Evolutionary conservation across 2,329 filamentous ascomycete genomes (phyloP).

Genomic region (Plenodomus lindquistii): DNA sequence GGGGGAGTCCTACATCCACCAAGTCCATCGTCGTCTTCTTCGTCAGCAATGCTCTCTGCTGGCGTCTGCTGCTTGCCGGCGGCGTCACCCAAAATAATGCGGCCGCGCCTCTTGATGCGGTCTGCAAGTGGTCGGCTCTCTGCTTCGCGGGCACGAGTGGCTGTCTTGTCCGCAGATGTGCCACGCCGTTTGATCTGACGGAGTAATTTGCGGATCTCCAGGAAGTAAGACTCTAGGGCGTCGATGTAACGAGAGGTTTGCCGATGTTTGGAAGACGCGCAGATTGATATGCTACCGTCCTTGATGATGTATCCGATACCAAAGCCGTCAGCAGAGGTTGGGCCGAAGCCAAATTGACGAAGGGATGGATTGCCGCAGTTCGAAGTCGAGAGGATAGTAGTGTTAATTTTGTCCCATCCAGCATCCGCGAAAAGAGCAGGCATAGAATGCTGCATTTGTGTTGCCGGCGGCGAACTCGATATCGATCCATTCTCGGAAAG

Average conservation of each 20-base stretch:
- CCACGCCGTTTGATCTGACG: constrained; percentile 66
- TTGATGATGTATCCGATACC: constrained; percentile 99
- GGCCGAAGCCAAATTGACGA: constrained; percentile 94
- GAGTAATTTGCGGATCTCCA: constrained; percentile 86
- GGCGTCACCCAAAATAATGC: constrained; percentile 67
- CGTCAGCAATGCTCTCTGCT: constrained; percentile 70
- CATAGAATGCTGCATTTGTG: constrained; percentile 53
- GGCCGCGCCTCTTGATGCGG: constrained; percentile 71
- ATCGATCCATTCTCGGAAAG: constrained; percentile 55
- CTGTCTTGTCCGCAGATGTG: constrained; percentile 56
- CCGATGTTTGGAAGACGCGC: constrained; percentile 88
- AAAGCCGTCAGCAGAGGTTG: constrained; percentile 90
- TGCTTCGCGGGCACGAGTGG: constrained; percentile 64
- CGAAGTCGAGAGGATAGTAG: constrained; percentile 91
- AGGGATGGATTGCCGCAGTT: constrained; percentile 97
- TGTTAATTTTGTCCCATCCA: constrained; percentile 95
- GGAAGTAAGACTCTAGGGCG: constrained; percentile 83
- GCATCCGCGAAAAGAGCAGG: constrained; percentile 83
- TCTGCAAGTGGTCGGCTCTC: constrained; percentile 55
- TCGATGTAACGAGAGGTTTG: constrained; percentile 92
- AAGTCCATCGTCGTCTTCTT: constrained; percentile 85
- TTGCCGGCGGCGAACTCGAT: constrained; percentile 59
- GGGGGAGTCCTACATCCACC: constrained; percentile 73
- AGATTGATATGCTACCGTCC: constrained; percentile 86
- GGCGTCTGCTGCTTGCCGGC: constrained; percentile 56